These are phyloP conservation scores for Hansenula anomala DNA, from an alignment of 1,139 yeast genomes.

Conservation along the genomic window DNA sequence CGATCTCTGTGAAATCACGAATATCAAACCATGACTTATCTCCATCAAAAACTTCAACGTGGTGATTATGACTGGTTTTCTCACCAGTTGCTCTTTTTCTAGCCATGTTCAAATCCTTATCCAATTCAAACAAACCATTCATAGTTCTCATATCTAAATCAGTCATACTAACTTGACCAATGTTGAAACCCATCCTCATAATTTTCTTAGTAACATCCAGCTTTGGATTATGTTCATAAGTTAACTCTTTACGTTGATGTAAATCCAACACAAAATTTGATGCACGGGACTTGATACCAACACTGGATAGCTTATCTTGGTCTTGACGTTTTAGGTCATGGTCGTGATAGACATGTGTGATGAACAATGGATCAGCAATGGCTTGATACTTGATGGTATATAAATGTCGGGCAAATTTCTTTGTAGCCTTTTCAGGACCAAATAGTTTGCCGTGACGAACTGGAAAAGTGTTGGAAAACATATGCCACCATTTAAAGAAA, in stretches of 20 bases:
- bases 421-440: constrained; percentile 35
- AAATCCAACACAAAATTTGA: constrained; percentile 67
- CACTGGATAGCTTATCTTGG: constrained; percentile 48
- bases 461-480: constrained; percentile 73
- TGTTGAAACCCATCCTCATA: constrained; percentile 61
- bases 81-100: constrained; percentile 10
- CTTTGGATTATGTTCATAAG: constrained; percentile 51
- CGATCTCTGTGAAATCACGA: constrained; percentile 77
- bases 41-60: constrained; percentile 27
- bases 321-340: constrained; percentile 40
- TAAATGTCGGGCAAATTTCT: constrained; percentile 73
- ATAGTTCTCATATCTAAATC: constrained; percentile 71
- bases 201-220: constrained; percentile 52
- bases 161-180: constrained; percentile 65
- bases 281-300: constrained; percentile 77
- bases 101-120: constrained; percentile 41
- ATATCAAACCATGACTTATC: constrained; percentile 74
- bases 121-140: constrained; percentile 58
- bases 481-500: constrained; percentile 81
- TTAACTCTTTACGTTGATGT: constrained; percentile 77
- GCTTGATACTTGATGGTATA: constrained; percentile 80
- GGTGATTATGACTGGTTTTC: background rate
- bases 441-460: constrained; percentile 70
- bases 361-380: constrained; percentile 63
- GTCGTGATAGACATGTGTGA: constrained; percentile 69